Conservation (phyloP, 2,329 filamentous ascomycete genomes). For the Colletotrichum salicis region DNA sequence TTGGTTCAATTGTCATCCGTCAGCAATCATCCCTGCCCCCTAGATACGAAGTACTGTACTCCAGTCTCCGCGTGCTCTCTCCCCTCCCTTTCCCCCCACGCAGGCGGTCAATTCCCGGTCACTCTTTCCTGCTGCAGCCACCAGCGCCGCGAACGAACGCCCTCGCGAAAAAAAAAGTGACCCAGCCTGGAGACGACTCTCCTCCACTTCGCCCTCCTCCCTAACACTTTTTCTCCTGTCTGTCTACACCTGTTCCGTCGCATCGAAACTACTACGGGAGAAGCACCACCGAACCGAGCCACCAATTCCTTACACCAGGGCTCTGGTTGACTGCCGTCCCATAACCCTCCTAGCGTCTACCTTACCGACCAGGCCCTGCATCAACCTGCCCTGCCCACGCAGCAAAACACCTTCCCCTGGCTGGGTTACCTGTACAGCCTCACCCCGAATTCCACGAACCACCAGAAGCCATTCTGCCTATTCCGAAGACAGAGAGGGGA, state of each 20-base stretch:
- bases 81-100: background rate
- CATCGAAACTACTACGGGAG: constrained; percentile 4
- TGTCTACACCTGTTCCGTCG: constrained; percentile 19
- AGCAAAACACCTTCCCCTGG: constrained; percentile 7
- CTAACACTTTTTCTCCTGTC: constrained; percentile 13
- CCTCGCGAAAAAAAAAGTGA: constrained; percentile 2
- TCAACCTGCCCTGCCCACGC: background rate
- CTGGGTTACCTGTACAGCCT: constrained; percentile 26
- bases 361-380: background rate
- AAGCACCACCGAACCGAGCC: constrained; percentile 2
- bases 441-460: constrained; percentile 7
- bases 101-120: constrained; percentile 19
- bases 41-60: no score
- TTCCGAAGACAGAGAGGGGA: constrained; percentile 12
- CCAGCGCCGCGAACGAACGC: background rate
- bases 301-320: constrained; percentile 12
- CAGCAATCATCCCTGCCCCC: background rate
- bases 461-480: constrained; percentile 10
- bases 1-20: background rate
- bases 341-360: background rate
- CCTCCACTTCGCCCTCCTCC: constrained; percentile 30
- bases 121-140: background rate
- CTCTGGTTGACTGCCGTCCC: background rate
- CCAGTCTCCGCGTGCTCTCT: background rate
- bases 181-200: constrained; percentile 22